Evolutionary conservation across 192 early-diverging fungal species (phyloP), one percentile per base, ranked within the genome.

Genomic region (Gamsiella multidivaricata): DNA sequence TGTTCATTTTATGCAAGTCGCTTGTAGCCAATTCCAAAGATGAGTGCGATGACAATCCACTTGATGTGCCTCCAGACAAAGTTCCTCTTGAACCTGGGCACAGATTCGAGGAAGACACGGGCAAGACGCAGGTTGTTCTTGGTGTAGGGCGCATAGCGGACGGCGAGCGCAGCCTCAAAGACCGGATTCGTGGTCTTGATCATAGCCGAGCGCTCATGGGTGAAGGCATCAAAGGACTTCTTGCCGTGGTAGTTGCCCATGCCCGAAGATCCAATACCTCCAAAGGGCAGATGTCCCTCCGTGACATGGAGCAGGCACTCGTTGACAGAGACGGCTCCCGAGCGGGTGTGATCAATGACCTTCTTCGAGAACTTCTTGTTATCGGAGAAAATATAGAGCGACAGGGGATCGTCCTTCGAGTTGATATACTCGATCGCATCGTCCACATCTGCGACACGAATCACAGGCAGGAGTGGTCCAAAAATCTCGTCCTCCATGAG

Each of bases 401-500:
- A 84, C 61, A 99, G 85, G 47, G 97, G 95, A 57, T 87, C 84
- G 53, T 90, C 90, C 65, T 84, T 87, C 22, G 76, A 70, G 70
- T 92, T 92, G 55, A 94, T 81, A 53, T 83, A 80, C 52, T 69
- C 80, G 51, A 94, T 84, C n/a, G 91, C 91, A 54, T 91, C 92
- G 31, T 92, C 91, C 7, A 91, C 54, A 37, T 83, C 85, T 34
- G 88, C 82, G 49, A 89, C 88, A 20, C 84, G 71, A n/a, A 99
- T 66, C 63, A 97, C 82, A 17, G 94, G 94, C 66, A 99, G 80
- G 36, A 97, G 64, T 8, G 97, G 97, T 18, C 95, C 97, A 86
- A 99, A 98, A 31, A 99, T 61, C 74, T 99, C 97, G 34, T 93
- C 94, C 29, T 84, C 65, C 96, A 97, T 96, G 61, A 94, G 78